Conservation (phyloP, 495 filamentous ascomycete species). For the Podospora fimiseda region DNA sequence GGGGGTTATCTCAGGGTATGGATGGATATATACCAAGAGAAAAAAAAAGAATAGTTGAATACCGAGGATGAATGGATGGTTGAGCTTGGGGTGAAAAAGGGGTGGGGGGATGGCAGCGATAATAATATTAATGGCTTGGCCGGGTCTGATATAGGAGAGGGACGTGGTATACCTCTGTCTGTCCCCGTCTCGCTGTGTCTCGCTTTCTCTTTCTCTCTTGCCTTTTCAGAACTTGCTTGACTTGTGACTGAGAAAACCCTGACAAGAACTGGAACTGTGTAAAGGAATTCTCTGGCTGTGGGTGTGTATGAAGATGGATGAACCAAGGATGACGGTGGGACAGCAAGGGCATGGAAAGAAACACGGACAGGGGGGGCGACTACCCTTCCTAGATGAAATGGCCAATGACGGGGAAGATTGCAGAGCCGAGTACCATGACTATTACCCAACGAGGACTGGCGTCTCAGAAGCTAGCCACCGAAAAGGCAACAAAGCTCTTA, state of each 20-base stretch:
- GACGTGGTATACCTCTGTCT: background rate
- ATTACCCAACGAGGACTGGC: slow-evolving; percentile 40
- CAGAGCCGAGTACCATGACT: slow-evolving; percentile 27
- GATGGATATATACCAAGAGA: slow-evolving; percentile 1
- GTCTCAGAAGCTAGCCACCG: slow-evolving; percentile 40
- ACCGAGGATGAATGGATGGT: background rate
- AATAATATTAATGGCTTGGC: background rate
- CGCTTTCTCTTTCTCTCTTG: background rate
- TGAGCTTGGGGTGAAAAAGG: background rate
- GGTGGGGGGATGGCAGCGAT: background rate
- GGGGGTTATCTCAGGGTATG: slow-evolving; percentile 8
- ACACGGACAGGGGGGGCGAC: slow-evolving; percentile 32
- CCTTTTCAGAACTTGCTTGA: background rate
- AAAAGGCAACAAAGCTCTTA: slow-evolving; percentile 12
- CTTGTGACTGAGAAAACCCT: slow-evolving; percentile 13
- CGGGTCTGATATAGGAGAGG: background rate
- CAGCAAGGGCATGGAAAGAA: slow-evolving; percentile 38
- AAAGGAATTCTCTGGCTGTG: slow-evolving; percentile 28
- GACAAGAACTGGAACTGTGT: slow-evolving; percentile 17
- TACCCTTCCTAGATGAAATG: slow-evolving; percentile 39
- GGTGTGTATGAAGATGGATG: slow-evolving; percentile 12
- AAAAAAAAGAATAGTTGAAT: no score
- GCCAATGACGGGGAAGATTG: slow-evolving; percentile 35
- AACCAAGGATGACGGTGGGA: slow-evolving; percentile 37
- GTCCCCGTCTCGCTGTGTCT: no score